Percentiles rank a stretch among this genome's conserved stretches.
Evolutionary conservation across 2,329 filamentous ascomycete species (phyloP).

Genomic region (Cordyceps javanica): DNA sequence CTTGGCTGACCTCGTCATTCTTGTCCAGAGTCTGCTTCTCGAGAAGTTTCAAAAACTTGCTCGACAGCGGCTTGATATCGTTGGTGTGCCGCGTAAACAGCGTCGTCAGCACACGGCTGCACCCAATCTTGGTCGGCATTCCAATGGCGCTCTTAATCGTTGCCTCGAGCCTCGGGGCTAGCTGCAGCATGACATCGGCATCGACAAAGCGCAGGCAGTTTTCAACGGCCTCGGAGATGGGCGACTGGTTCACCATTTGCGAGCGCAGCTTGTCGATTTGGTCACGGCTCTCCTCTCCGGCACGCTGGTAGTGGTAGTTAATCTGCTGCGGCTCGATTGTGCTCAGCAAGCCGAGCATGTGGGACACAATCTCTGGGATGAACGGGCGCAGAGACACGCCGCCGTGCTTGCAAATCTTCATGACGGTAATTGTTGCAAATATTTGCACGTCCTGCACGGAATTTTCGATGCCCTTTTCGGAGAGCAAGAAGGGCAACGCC

Average conservation of each 20-base stretch:
- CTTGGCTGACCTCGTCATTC: slow-evolving; percentile 88
- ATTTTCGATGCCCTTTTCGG: slow-evolving; percentile 82
- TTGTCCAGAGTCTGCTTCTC: slow-evolving; percentile 80
- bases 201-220: slow-evolving; percentile 81
- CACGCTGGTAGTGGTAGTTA: slow-evolving; percentile 89
- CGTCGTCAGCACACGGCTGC: slow-evolving; percentile 75
- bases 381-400: slow-evolving; percentile 74
- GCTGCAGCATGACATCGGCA: slow-evolving; percentile 64
- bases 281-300: slow-evolving; percentile 78
- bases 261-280: slow-evolving; percentile 85
- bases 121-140: slow-evolving; percentile 90
- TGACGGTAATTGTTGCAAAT: slow-evolving; percentile 75
- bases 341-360: slow-evolving; percentile 75
- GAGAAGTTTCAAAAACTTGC: slow-evolving; percentile 69
- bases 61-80: slow-evolving; percentile 68
- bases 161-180: slow-evolving; percentile 66
- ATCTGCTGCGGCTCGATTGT: slow-evolving; percentile 83
- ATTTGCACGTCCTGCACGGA: slow-evolving; percentile 79
- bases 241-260: slow-evolving; percentile 74
- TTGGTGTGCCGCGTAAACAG: slow-evolving; percentile 74
- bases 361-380: slow-evolving; percentile 73
- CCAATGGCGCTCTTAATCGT: slow-evolving; percentile 83
- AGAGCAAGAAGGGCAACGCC: slow-evolving; percentile 84
- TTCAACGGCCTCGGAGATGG: slow-evolving; percentile 88
- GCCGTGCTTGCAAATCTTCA: slow-evolving; percentile 86